These are phyloP conservation scores for Hypholoma fasciculare DNA, from an alignment of 768 basidiomycete species.

Conservation along the genomic window DNA sequence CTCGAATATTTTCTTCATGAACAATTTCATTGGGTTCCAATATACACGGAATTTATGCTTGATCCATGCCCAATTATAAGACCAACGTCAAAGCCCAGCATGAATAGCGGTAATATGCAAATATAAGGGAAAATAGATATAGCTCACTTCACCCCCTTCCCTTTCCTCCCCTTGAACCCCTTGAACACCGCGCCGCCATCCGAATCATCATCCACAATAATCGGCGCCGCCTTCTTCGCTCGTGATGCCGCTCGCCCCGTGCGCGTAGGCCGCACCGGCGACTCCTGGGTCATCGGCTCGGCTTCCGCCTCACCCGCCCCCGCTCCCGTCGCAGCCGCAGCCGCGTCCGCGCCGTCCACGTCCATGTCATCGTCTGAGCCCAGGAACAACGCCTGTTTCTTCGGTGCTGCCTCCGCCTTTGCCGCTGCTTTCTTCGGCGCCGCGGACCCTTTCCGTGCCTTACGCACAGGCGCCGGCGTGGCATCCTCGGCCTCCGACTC, in stretches of 20 bases:
- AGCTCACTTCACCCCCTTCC: neutral
- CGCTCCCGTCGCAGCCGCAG: constrained; percentile 23
- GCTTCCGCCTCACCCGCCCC: neutral
- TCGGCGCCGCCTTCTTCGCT: constrained; percentile 31
- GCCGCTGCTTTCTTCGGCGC: constrained; percentile 17
- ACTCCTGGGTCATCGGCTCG: constrained; percentile 28
- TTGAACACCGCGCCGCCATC: constrained; percentile 65
- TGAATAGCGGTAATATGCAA: too few species aligned
- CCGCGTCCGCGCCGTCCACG: neutral
- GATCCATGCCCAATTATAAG: too few species aligned
- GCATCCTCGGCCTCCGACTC: constrained; percentile 36
- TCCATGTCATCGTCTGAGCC: constrained; percentile 44
- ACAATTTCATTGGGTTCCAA: too few species aligned
- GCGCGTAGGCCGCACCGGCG: neutral
- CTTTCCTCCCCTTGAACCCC: constrained; percentile 48
- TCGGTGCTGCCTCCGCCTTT: constrained; percentile 26
- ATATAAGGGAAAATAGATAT: neutral
- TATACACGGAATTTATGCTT: too few species aligned
- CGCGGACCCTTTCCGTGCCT: constrained; percentile 14
- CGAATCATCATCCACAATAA: constrained; percentile 63
- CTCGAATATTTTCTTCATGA: too few species aligned
- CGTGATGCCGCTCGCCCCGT: constrained; percentile 20
- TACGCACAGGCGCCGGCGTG: constrained; percentile 4
- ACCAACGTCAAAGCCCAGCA: too few species aligned
- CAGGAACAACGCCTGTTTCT: constrained; percentile 47